A percentile compares a stretch with the other conserved stretches of the same genome.
Conservation (phyloP, 306 rosid species). For the Cucurbita maxima region DNA sequence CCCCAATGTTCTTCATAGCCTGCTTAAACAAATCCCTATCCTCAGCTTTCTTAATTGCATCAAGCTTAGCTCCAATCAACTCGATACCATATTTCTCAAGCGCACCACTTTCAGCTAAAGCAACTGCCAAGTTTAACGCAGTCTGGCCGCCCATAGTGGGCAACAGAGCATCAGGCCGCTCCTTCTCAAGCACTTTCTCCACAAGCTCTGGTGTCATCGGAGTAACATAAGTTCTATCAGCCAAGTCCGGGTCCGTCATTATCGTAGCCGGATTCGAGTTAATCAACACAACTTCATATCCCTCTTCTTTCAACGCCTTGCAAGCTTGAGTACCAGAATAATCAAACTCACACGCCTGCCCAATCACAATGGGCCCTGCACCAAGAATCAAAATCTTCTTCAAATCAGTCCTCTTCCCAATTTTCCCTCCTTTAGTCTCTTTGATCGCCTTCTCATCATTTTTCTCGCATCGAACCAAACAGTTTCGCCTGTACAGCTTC, state of each 20-base stretch:
- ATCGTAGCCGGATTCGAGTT: slow-evolving; percentile 94
- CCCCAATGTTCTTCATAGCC: slow-evolving; percentile 81
- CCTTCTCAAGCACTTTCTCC: slow-evolving; percentile 64
- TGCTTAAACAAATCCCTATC: slow-evolving; percentile 79
- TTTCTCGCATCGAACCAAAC: slow-evolving; percentile 10
- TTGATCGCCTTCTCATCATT: slow-evolving; percentile 20
- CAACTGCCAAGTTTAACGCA: slow-evolving; percentile 73
- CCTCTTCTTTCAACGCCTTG: slow-evolving; percentile 80
- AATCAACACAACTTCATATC: slow-evolving; percentile 63
- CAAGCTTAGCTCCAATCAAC: slow-evolving; percentile 89
- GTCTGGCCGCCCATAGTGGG: slow-evolving; percentile 99
- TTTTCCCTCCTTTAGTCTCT: background rate
- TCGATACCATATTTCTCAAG: slow-evolving; percentile 58
- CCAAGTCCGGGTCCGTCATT: slow-evolving; percentile 92
- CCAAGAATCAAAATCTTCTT: slow-evolving; percentile 89
- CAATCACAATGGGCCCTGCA: slow-evolving; percentile 90
- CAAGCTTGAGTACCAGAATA: slow-evolving; percentile 97
- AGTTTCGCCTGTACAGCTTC: background rate
- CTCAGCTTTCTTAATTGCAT: slow-evolving; percentile 77
- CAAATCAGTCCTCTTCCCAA: slow-evolving; percentile 63
- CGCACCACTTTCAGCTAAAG: slow-evolving; percentile 67
- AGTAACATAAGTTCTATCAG: slow-evolving; percentile 63
- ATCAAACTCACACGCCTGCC: slow-evolving; percentile 94
- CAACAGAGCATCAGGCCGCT: slow-evolving; percentile 77
- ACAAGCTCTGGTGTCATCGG: slow-evolving; percentile 92